Evolutionary conservation across 768 basidiomycete genomes (phyloP).

Genomic region (Solioccasus polychromus): DNA sequence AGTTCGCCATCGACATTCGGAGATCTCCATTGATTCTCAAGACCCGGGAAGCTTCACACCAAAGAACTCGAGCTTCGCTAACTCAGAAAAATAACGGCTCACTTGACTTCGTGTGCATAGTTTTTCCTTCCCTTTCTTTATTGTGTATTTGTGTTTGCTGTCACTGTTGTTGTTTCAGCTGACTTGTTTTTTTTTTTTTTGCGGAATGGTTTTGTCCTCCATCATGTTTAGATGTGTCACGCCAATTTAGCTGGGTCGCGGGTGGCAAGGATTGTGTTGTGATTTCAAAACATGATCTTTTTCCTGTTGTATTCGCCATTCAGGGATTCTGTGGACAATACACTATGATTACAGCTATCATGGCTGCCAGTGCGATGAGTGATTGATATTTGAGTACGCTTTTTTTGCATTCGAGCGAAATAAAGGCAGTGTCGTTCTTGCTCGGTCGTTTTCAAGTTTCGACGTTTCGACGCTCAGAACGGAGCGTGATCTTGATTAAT

Average conservation of each 20-base stretch:
- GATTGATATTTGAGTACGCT: no score
- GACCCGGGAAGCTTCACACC: slow-evolving; percentile 25
- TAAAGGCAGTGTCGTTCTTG: no score
- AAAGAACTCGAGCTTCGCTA: slow-evolving; percentile 23
- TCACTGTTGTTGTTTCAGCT: slow-evolving; percentile 2
- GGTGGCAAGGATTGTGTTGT: no score
- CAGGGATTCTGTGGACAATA: not conserved
- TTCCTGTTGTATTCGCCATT: not conserved
- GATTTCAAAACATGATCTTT: not conserved
- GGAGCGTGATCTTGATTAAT: no score
- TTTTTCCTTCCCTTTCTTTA: not conserved
- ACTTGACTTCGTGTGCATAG: not conserved
- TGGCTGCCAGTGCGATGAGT: no score
- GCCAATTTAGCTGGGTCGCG: no score
- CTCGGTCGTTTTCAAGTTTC: no score
- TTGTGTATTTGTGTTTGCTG: slow-evolving; percentile 5
- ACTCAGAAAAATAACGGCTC: slow-evolving; percentile 30
- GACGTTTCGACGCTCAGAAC: no score
- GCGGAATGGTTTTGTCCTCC: not conserved
- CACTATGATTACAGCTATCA: no score
- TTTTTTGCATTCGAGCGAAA: no score
- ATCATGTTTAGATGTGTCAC: slow-evolving; percentile 13
- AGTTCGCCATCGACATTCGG: slow-evolving; percentile 31
- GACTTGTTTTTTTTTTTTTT: slow-evolving; percentile 1
- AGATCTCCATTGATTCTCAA: slow-evolving; percentile 32